Percentiles rank a stretch among this genome's conserved stretches.
These are phyloP conservation scores for Parmales sp. DNA, from an alignment of 108 stramenopile genomes.

Conservation along the genomic window DNA sequence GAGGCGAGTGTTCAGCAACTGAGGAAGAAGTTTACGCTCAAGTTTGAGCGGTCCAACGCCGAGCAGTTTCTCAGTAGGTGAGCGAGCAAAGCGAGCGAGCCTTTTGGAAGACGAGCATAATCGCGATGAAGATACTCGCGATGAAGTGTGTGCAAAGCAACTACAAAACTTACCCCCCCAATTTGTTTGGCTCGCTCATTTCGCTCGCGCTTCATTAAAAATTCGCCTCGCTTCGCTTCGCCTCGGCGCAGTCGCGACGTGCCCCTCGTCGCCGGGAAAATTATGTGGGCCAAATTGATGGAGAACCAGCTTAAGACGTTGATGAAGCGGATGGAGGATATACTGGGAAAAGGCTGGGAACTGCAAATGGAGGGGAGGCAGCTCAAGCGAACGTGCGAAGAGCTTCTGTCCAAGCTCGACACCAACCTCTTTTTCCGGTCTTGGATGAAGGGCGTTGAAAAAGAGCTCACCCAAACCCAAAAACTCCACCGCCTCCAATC, in stretches of 20 bases:
- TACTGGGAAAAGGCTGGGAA: constrained; percentile 91
- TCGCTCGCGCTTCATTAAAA: no score
- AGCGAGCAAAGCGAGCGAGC: no score
- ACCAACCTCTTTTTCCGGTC: constrained; percentile 64
- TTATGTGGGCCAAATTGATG: constrained; percentile 97
- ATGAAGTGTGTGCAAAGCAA: no score
- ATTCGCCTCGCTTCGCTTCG: no score
- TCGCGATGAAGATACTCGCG: no score
- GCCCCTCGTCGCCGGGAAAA: constrained; percentile 89
- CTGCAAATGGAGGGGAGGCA: constrained; percentile 88
- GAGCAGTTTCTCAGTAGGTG: constrained; percentile 49
- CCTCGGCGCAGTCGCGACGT: constrained; percentile 85
- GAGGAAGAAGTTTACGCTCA: constrained; percentile 79
- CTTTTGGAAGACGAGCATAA: no score
- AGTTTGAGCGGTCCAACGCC: constrained; percentile 71
- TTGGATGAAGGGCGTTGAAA: constrained; percentile 75
- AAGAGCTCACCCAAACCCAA: constrained; percentile 48
- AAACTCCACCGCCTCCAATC: constrained; percentile 51
- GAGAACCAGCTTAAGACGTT: constrained; percentile 83
- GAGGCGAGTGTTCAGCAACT: constrained; percentile 74
- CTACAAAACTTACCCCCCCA: no score
- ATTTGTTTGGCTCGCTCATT: no score
- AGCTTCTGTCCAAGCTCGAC: constrained; percentile 83
- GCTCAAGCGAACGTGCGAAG: constrained; percentile 80
- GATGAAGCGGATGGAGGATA: constrained; percentile 82